These are phyloP conservation scores for Solanum lignicaule DNA, from an alignment of 257 asterid species.

Conservation along the genomic window DNA sequence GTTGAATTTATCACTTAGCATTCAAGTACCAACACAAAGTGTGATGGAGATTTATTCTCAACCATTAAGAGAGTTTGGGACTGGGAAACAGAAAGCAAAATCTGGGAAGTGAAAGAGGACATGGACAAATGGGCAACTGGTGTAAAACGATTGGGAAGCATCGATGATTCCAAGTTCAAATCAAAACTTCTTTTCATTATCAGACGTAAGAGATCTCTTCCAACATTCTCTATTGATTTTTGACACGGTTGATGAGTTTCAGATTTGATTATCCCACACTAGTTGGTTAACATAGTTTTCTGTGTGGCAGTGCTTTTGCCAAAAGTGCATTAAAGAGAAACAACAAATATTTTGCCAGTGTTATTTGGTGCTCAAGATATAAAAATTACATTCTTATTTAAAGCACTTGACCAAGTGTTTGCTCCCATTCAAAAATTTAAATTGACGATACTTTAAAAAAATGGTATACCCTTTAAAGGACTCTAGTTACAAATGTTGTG, in stretches of 20 bases:
- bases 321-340: neutral
- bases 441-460: neutral
- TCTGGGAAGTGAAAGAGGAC: slow-evolving; percentile 29
- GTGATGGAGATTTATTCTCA: neutral
- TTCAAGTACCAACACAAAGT: neutral
- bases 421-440: neutral
- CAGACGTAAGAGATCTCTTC: neutral
- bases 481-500: neutral
- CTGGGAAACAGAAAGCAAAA: slow-evolving; percentile 29
- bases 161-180: neutral
- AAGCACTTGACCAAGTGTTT: neutral
- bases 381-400: neutral
- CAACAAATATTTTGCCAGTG: neutral
- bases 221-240: neutral
- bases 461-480: neutral
- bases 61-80: slow-evolving; percentile 17
- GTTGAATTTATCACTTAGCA: neutral
- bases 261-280: neutral
- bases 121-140: slow-evolving; percentile 18
- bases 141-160: neutral
- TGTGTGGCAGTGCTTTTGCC: neutral
- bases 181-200: neutral
- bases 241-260: neutral
- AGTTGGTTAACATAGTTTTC: neutral
- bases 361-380: neutral